These are phyloP conservation scores for Saturnispora diversa DNA, from an alignment of 805 yeast genomes.

Conservation along the genomic window DNA sequence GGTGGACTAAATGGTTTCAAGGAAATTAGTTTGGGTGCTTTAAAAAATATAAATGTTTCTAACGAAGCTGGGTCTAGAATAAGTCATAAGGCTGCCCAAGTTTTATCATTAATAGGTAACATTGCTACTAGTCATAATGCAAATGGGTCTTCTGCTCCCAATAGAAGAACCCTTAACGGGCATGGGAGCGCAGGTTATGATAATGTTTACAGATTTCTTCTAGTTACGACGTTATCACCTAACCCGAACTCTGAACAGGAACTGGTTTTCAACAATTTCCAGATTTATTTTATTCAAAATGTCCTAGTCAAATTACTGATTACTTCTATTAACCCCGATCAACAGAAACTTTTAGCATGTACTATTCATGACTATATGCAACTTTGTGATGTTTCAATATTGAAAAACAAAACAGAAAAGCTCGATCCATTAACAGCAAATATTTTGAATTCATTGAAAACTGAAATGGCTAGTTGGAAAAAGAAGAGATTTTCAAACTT, in stretches of 20 bases:
- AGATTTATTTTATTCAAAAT: constrained; percentile 55
- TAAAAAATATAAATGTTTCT: background rate
- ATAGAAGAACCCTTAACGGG: background rate
- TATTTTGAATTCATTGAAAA: constrained; percentile 63
- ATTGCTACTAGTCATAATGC: constrained; percentile 35
- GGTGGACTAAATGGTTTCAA: constrained; percentile 34
- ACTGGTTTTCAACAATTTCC: constrained; percentile 50
- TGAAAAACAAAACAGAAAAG: constrained; percentile 26
- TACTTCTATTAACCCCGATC: constrained; percentile 81
- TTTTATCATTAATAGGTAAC: constrained; percentile 71
- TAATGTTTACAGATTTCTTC: constrained; percentile 13
- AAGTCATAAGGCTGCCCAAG: constrained; percentile 54
- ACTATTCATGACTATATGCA: constrained; percentile 82
- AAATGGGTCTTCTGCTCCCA: background rate
- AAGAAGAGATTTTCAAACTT: constrained; percentile 39
- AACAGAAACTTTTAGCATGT: constrained; percentile 75
- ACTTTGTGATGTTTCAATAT: constrained; percentile 37
- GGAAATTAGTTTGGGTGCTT: constrained; percentile 34
- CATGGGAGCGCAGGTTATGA: constrained; percentile 5
- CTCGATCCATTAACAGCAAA: constrained; percentile 62
- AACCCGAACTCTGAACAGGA: constrained; percentile 57
- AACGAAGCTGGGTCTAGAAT: constrained; percentile 30
- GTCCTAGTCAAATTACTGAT: constrained; percentile 77
- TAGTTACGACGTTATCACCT: constrained; percentile 29
- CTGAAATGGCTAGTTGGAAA: constrained; percentile 50